These are phyloP conservation scores for Mortierella sp. DNA, from an alignment of 371 early-diverging fungal genomes.

Conservation along the genomic window DNA sequence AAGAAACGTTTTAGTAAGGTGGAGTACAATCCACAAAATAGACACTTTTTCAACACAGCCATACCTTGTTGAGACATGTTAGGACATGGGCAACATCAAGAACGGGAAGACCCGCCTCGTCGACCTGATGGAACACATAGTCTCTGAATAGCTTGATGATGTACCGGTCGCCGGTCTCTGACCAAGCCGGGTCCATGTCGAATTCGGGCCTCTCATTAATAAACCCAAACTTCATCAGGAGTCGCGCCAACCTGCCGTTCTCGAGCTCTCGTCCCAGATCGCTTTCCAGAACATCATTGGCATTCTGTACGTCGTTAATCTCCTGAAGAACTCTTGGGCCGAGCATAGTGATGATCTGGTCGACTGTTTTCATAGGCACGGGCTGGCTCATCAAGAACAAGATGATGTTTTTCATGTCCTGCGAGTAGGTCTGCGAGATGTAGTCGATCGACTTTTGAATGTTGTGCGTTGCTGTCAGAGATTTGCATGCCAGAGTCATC, in stretches of 20 bases:
- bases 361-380: constrained; percentile 77
- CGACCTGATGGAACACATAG: constrained; percentile 96
- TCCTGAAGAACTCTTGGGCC: constrained; percentile 84
- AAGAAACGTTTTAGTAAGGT: not conserved
- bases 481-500: constrained; percentile 82
- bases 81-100: constrained; percentile 93
- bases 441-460: constrained; percentile 81
- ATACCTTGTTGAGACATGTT: constrained; percentile 94
- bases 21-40: no score
- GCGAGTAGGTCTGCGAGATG: constrained; percentile 78
- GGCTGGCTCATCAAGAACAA: constrained; percentile 85
- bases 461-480: constrained; percentile 74
- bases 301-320: constrained; percentile 75
- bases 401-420: constrained; percentile 84
- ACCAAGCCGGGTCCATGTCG: constrained; percentile 92
- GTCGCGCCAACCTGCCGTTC: constrained; percentile 87
- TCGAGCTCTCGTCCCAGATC: constrained; percentile 85
- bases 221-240: constrained; percentile 90
- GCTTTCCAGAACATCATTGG: constrained; percentile 84
- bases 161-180: constrained; percentile 96
- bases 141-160: constrained; percentile 95
- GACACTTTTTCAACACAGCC: no score
- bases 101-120: constrained; percentile 87
- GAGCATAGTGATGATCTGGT: constrained; percentile 86
- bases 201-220: constrained; percentile 97